phyloP scores from a whole-genome alignment of 352 stramenopile genomes.

The Phytopythium boreale region DNA sequence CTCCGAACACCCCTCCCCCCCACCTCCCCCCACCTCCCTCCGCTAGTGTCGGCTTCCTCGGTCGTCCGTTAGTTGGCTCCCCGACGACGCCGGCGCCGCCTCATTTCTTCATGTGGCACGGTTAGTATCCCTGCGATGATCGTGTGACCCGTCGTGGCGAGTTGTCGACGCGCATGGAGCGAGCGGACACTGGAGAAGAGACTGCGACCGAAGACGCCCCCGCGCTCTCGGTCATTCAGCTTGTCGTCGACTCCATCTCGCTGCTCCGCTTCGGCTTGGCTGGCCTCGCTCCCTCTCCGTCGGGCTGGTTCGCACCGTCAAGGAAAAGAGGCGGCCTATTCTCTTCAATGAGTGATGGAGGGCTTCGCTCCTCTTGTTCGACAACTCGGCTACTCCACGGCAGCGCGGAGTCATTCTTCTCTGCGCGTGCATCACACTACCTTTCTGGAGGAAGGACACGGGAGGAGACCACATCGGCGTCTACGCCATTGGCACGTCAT shows the following conservation, averaged over 20 bases:
- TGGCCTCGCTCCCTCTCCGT: neutral
- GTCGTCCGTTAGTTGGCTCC: neutral
- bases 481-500: neutral
- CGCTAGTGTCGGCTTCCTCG: neutral
- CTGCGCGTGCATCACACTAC: neutral
- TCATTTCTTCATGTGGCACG: neutral
- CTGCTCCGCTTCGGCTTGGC: too few relatives aligned
- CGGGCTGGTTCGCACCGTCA: neutral
- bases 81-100: too few relatives aligned
- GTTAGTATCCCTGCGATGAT: constrained; percentile 1
- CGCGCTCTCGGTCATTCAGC: neutral
- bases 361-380: neutral
- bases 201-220: neutral
- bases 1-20: constrained; percentile 12
- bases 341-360: neutral
- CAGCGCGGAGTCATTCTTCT: neutral
- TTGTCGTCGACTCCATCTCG: neutral
- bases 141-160: neutral
- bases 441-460: constrained; percentile 10
- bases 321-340: neutral
- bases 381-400: neutral
- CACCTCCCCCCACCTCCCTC: constrained; percentile 6
- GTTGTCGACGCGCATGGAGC: neutral
- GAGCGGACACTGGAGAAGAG: neutral
- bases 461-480: neutral